phyloP scores from a whole-genome alignment of 164 flowering plant species.

The Protea cynaroides region DNA sequence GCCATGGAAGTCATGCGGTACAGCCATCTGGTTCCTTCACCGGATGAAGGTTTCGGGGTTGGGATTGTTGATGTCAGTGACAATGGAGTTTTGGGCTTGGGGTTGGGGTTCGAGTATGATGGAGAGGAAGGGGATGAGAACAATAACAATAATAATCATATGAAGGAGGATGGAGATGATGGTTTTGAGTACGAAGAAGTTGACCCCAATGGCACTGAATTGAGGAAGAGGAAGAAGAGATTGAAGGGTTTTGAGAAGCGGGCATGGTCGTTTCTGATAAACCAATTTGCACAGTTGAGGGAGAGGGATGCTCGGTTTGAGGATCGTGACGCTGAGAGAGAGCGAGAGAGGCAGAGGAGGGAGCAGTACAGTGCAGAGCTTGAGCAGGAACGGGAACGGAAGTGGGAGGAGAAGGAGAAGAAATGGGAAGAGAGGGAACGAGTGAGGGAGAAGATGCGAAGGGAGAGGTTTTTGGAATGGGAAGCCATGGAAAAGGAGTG shows the following conservation, averaged over 20 bases:
- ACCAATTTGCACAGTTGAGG: conserved; percentile 54
- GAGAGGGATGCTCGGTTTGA: conserved; percentile 62
- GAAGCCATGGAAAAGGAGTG: conserved; percentile 59
- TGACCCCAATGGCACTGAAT: conserved; percentile 28
- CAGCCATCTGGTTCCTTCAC: too few species aligned
- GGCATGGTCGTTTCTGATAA: conserved; percentile 39
- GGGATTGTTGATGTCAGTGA: conserved; percentile 42
- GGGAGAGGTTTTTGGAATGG: conserved; percentile 51
- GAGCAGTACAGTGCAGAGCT: conserved; percentile 32
- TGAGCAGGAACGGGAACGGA: conserved; percentile 38
- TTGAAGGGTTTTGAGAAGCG: conserved; percentile 42
- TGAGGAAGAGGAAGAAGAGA: conserved; percentile 54
- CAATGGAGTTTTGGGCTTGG: conserved; percentile 39
- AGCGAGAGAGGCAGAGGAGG: conserved; percentile 50
- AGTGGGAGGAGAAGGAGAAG: conserved; percentile 47
- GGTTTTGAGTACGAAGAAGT: conserved; percentile 48
- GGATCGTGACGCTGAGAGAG: conserved; percentile 55
- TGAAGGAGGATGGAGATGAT: conserved; percentile 47
- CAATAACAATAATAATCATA: conserved; percentile 19
- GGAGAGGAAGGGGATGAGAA: conserved; percentile 41
- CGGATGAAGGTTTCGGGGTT: conserved; percentile 11
- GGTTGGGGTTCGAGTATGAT: conserved; percentile 48
- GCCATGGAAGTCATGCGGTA: too few species aligned
- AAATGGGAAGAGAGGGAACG: conserved; percentile 45
- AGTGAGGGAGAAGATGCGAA: conserved; percentile 42